phyloP scores from a whole-genome alignment of 768 basidiomycete species.

The Paxillus involutus region DNA sequence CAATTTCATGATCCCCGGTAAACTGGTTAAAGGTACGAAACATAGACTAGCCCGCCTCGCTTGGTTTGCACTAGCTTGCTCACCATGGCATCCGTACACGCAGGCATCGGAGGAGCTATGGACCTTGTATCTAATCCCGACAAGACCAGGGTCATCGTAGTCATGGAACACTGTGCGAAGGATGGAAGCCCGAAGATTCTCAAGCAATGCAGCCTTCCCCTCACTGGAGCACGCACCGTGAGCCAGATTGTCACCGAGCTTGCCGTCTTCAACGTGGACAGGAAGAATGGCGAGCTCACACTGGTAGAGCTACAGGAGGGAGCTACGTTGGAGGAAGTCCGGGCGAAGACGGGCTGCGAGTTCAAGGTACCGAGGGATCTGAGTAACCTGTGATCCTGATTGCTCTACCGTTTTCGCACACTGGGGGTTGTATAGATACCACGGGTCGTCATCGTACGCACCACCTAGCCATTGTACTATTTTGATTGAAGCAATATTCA shows the following conservation, averaged over 20 bases:
- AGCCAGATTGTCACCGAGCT: conserved; percentile 94
- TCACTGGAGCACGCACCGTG: conserved; percentile 86
- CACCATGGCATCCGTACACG: conserved; percentile 5
- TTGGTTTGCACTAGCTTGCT: conserved; percentile 5
- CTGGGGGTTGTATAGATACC: conserved; percentile 8
- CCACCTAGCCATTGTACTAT: background rate
- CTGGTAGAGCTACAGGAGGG: conserved; percentile 86
- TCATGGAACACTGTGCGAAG: conserved; percentile 90
- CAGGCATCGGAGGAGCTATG: conserved; percentile 95
- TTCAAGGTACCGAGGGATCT: conserved; percentile 62
- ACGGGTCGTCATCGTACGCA: background rate
- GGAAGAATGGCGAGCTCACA: conserved; percentile 66
- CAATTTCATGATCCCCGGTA: conserved; percentile 98
- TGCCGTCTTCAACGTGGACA: conserved; percentile 86
- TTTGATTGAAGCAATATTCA: background rate
- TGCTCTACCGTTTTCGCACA: conserved; percentile 1
- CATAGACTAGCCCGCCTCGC: background rate
- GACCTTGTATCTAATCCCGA: conserved; percentile 96
- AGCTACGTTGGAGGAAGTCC: conserved; percentile 79
- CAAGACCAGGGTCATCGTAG: conserved; percentile 86
- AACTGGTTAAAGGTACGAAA: conserved; percentile 72
- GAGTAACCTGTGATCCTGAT: conserved; percentile 42
- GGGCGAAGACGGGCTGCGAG: conserved; percentile 81
- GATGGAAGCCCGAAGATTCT: conserved; percentile 90
- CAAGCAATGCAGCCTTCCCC: conserved; percentile 74